Evolutionary conservation across 2,329 filamentous ascomycete genomes (phyloP).

Genomic region (Cercospora sp.): DNA sequence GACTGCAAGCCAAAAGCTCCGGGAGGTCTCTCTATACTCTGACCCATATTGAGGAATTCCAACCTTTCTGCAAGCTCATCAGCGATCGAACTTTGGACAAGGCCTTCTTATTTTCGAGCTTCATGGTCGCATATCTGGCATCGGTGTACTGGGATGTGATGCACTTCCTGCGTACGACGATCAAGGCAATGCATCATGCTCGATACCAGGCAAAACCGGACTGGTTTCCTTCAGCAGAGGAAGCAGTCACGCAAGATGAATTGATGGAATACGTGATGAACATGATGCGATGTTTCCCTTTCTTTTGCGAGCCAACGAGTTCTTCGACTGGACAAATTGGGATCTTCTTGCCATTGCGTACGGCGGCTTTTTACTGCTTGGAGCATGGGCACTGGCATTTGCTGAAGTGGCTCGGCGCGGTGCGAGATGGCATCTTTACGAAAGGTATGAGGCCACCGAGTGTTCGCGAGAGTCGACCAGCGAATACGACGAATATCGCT

Average conservation of each 20-base stretch:
- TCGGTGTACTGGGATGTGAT: conserved; percentile 38
- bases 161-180: conserved; percentile 33
- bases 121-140: conserved; percentile 35
- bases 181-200: conserved; percentile 29
- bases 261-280: conserved; percentile 32
- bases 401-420: conserved; percentile 31
- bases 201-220: conserved; percentile 22
- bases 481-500: conserved; percentile 46
- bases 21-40: conserved; percentile 22
- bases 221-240: conserved; percentile 27
- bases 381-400: conserved; percentile 32
- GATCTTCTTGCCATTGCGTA: conserved; percentile 37
- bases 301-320: conserved; percentile 35
- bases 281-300: conserved; percentile 34
- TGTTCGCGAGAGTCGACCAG: conserved; percentile 16
- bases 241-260: conserved; percentile 31
- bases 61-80: conserved; percentile 28
- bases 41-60: conserved; percentile 31
- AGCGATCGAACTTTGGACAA: conserved; percentile 32
- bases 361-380: conserved; percentile 34
- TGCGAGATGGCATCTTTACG: conserved; percentile 30
- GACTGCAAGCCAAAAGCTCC: conserved; percentile 13
- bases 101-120: conserved; percentile 34
- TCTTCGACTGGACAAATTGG: conserved; percentile 35
- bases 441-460: conserved; percentile 34